Percentiles rank a stretch among this genome's conserved stretches.
Evolutionary conservation across 768 basidiomycete species (phyloP).

Genomic region (Suillus brevipes): DNA sequence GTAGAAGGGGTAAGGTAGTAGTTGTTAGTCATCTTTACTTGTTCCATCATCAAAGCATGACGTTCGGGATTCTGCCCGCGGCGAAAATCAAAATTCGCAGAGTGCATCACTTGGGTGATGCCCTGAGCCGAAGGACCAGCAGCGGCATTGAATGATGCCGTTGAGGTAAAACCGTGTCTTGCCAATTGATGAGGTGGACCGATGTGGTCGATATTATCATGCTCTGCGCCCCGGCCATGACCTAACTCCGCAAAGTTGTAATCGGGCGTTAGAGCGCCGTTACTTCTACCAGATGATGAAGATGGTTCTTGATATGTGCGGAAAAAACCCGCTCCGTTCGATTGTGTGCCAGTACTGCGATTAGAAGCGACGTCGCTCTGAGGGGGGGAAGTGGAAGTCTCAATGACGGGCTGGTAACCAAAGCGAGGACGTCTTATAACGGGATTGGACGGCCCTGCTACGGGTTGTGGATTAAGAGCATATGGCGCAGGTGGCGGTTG

Average conservation of each 20-base stretch:
- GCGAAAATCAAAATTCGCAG: constrained; percentile 28
- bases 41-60: constrained; percentile 1
- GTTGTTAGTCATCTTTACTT: neutral
- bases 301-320: constrained; percentile 51
- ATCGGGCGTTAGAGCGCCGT: constrained; percentile 69
- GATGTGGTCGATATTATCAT: constrained; percentile 16
- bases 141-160: constrained; percentile 21
- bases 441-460: constrained; percentile 38
- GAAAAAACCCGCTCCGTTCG: constrained; percentile 62
- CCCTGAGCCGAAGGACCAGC: constrained; percentile 28
- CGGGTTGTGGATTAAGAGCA: constrained; percentile 35
- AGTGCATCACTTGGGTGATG: constrained; percentile 37
- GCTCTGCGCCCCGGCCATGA: constrained; percentile 58
- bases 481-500: constrained; percentile 8
- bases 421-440: constrained; percentile 42
- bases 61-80: constrained; percentile 14
- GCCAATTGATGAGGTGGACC: constrained; percentile 18
- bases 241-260: constrained; percentile 76
- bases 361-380: constrained; percentile 62
- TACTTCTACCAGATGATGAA: constrained; percentile 40
- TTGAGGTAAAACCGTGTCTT: constrained; percentile 26
- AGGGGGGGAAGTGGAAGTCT: constrained; percentile 58
- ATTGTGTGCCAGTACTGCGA: constrained; percentile 52
- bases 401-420: constrained; percentile 59
- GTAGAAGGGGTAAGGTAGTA: constrained; percentile 4